Evolutionary conservation across 345 rosid species (phyloP).

Genomic region (Brassica juncea): DNA sequence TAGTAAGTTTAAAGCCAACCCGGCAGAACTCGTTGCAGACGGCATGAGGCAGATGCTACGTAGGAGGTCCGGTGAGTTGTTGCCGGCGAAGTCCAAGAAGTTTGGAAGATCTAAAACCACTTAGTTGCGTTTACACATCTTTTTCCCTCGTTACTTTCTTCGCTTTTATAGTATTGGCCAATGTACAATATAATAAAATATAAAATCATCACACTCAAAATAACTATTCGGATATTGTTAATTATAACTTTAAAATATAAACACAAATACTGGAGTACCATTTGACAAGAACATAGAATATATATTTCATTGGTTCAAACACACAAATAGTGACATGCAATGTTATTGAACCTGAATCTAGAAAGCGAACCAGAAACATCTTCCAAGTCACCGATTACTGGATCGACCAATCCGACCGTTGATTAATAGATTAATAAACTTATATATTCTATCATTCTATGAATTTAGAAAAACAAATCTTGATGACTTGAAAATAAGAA

Average conservation of each 20-base stretch:
- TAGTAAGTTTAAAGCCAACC: conserved; percentile 78
- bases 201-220: neutral
- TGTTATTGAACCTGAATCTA: neutral
- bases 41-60: conserved; percentile 97
- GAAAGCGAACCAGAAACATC: no score
- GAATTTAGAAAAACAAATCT: no score
- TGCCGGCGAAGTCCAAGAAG: conserved; percentile 62
- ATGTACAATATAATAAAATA: neutral
- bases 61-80: conserved; percentile 69
- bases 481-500: no score
- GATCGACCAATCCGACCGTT: no score
- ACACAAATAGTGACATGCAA: neutral
- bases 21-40: conserved; percentile 86
- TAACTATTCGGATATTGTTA: neutral
- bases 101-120: conserved; percentile 66
- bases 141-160: neutral
- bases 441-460: no score
- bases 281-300: neutral
- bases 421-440: no score
- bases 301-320: neutral
- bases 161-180: neutral
- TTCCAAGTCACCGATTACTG: no score
- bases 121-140: conserved; percentile 29
- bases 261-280: neutral
- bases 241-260: neutral